phyloP scores from a whole-genome alignment of 169 alveolate species.

The Theileria orientalis region DNA sequence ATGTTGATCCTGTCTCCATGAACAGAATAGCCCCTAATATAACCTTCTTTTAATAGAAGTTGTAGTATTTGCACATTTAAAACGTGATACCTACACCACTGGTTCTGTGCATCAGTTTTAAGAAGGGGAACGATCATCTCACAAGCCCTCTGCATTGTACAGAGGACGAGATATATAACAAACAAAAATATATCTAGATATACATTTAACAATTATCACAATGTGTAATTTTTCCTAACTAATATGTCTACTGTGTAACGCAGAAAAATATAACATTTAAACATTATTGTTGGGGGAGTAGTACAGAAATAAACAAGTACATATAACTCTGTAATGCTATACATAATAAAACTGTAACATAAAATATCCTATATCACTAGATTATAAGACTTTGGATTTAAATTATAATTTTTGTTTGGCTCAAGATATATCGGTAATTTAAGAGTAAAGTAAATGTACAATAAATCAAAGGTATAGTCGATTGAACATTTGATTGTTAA shows the following conservation, averaged over 20 bases:
- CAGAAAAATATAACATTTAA: not conserved
- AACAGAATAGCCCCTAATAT: slow-evolving; percentile 83
- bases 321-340: not conserved
- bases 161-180: not conserved
- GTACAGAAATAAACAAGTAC: not conserved
- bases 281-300: not conserved
- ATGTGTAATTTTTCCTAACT: not conserved
- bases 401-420: no score
- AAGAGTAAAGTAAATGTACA: no score
- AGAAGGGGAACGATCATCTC: slow-evolving; percentile 86
- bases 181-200: not conserved
- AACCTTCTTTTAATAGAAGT: slow-evolving; percentile 82
- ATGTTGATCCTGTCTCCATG: slow-evolving; percentile 85
- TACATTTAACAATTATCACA: not conserved
- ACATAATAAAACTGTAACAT: not conserved
- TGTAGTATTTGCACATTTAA: slow-evolving; percentile 81
- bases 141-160: slow-evolving; percentile 84
- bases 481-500: no score
- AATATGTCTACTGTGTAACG: not conserved
- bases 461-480: no score
- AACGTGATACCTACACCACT: slow-evolving; percentile 79
- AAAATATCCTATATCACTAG: not conserved
- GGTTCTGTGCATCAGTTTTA: slow-evolving; percentile 79
- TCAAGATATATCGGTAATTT: no score
- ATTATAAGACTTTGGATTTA: not conserved